A percentile compares a stretch with the other conserved stretches of the same genome.
phyloP scores from a whole-genome alignment of 805 yeast species.

The Cyberlindnera veronae region DNA sequence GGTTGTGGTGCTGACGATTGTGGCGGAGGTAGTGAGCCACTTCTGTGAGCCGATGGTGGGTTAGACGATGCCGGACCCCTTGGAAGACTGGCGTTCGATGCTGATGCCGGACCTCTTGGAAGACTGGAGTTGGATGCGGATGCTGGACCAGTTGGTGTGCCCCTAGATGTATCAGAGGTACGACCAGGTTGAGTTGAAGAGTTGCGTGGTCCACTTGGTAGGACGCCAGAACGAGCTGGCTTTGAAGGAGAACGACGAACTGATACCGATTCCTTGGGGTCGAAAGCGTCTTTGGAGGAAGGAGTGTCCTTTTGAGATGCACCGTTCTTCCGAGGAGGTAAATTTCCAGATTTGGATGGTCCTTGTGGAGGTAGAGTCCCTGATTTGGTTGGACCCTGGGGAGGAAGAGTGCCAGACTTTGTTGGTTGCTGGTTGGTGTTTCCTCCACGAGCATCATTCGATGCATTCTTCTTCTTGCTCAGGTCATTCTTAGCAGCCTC shows the following conservation, averaged over 20 bases:
- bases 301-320: background rate
- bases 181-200: no score
- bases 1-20: slow-evolving; percentile 11
- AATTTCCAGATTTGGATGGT: slow-evolving; percentile 14
- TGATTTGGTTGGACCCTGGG: slow-evolving; percentile 7
- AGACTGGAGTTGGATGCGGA: no score
- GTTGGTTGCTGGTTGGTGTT: background rate
- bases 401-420: background rate
- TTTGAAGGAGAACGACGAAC: background rate
- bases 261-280: background rate
- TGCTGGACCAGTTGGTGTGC: no score
- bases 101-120: no score
- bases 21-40: background rate
- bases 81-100: no score
- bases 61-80: background rate
- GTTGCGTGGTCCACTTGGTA: background rate
- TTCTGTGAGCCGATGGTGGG: background rate
- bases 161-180: no score
- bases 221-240: background rate
- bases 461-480: background rate
- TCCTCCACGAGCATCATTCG: background rate
- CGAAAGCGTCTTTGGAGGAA: background rate
- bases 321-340: slow-evolving; percentile 14
- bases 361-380: slow-evolving; percentile 16
- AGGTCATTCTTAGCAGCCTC: background rate